These are phyloP conservation scores for Tillandsia leiboldiana DNA, from an alignment of 176 grass and related monocot species.

Conservation along the genomic window DNA sequence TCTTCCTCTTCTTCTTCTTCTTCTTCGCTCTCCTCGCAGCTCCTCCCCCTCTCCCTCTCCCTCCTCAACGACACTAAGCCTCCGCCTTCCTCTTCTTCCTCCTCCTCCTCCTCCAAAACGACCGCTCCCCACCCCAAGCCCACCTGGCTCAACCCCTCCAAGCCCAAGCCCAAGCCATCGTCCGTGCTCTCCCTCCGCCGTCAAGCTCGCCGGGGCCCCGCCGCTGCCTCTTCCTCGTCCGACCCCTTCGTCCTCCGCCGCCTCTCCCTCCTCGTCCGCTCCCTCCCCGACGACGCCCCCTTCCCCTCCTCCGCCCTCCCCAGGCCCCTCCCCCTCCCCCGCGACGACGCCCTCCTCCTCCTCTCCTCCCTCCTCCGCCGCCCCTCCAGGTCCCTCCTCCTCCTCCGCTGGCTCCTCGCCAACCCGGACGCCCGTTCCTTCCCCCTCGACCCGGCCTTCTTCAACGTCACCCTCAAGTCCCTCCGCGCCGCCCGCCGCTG, in stretches of 20 bases:
- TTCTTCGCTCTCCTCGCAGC: conserved; percentile 63
- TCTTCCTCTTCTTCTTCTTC: conserved; percentile 26
- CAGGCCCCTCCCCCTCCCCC: conserved; percentile 40
- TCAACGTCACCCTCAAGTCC: conserved; percentile 80
- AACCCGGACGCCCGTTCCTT: conserved; percentile 10
- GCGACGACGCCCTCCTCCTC: conserved; percentile 57
- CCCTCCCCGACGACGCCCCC: conserved; percentile 31
- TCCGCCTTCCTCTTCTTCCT: conserved; percentile 3
- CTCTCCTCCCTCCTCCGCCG: conserved; percentile 52
- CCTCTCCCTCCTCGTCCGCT: conserved; percentile 36
- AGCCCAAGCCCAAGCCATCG: conserved; percentile 34
- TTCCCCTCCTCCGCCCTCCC: conserved; percentile 32
- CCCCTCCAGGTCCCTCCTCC: conserved; percentile 45
- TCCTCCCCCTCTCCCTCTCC: conserved; percentile 46
- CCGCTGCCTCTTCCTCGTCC: conserved; percentile 29
- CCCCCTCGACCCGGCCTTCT: conserved; percentile 58
- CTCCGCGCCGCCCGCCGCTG: conserved; percentile 53
- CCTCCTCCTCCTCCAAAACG: not conserved
- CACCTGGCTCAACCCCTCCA: conserved; percentile 71
- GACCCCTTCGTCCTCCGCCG: conserved; percentile 24
- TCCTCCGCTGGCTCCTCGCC: conserved; percentile 42
- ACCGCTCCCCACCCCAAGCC: conserved; percentile 29
- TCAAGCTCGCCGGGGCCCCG: conserved; percentile 36
- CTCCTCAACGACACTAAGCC: conserved; percentile 45
- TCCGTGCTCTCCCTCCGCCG: conserved; percentile 57